These are phyloP conservation scores for Lasiosphaeris hirsuta DNA, from an alignment of 495 filamentous ascomycete species.

Conservation along the genomic window DNA sequence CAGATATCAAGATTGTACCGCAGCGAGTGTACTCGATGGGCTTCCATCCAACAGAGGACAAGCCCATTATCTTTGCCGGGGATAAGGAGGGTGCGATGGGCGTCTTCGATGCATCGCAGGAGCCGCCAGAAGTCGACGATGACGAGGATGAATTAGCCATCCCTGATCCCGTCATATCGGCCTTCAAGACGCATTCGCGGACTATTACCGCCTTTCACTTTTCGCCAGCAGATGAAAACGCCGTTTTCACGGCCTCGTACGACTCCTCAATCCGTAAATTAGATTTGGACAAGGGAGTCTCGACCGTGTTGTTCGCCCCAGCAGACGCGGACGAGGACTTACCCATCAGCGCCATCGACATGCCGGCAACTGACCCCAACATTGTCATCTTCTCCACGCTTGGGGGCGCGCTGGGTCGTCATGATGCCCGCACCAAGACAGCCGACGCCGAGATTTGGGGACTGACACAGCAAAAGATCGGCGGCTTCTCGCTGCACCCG, in stretches of 20 bases:
- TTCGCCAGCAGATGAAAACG: conserved; percentile 63
- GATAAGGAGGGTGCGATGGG: conserved; percentile 94
- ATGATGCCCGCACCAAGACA: conserved; percentile 64
- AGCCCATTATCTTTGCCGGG: conserved; percentile 88
- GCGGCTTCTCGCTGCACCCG: conserved; percentile 84
- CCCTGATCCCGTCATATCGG: conserved; percentile 69
- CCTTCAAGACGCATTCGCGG: conserved; percentile 83
- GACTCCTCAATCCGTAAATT: conserved; percentile 89
- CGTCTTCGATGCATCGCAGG: conserved; percentile 86
- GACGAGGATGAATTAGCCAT: conserved; percentile 53
- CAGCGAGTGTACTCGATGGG: conserved; percentile 84
- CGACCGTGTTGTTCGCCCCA: conserved; percentile 76
- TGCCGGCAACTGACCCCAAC: conserved; percentile 66
- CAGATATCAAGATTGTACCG: conserved; percentile 89
- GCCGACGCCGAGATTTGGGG: conserved; percentile 61
- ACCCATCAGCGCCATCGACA: conserved; percentile 77
- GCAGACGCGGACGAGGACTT: conserved; percentile 63
- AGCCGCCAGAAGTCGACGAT: conserved; percentile 51
- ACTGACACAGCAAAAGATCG: conserved; percentile 93
- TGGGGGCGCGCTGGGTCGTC: conserved; percentile 70
- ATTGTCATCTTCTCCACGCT: conserved; percentile 84
- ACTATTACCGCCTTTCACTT: conserved; percentile 85
- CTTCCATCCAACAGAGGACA: conserved; percentile 82
- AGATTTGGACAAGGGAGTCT: conserved; percentile 74
- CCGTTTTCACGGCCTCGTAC: conserved; percentile 84